Percentiles rank a stretch among this genome's conserved stretches.
Evolutionary conservation across 805 yeast species (phyloP).

Genomic region (Zygosaccharomyces siamensis): DNA sequence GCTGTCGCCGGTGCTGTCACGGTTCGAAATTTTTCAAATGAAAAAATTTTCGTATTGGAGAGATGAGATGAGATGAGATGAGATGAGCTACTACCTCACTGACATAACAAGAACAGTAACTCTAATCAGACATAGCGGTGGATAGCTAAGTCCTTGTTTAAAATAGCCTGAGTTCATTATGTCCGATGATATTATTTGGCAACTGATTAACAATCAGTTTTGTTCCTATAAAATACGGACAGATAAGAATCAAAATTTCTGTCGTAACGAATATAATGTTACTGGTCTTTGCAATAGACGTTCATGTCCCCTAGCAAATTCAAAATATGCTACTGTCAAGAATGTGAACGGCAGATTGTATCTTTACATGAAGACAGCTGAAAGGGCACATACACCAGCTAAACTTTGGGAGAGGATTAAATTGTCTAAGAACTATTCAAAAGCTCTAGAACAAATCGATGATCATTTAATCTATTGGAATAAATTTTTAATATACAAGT

Average conservation of each 20-base stretch:
- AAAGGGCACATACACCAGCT: conserved; percentile 93
- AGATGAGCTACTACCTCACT: background rate
- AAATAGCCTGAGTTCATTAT: conserved; percentile 13
- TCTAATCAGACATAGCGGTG: background rate
- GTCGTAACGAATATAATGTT: conserved; percentile 94
- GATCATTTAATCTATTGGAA: conserved; percentile 89
- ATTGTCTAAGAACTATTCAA: conserved; percentile 81
- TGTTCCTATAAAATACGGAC: conserved; percentile 92
- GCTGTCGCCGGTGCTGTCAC: background rate
- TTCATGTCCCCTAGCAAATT: conserved; percentile 95
- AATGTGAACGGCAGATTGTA: conserved; percentile 74
- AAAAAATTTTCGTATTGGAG: conserved; percentile 19
- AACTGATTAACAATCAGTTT: conserved; percentile 89
- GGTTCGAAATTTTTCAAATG: conserved; percentile 9
- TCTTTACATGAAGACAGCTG: conserved; percentile 94
- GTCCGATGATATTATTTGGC: conserved; percentile 92
- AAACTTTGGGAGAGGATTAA: conserved; percentile 93
- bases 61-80: conserved; percentile 25
- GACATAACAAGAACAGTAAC: background rate
- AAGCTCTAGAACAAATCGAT: conserved; percentile 85
- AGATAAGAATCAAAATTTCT: conserved; percentile 83
- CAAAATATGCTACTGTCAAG: conserved; percentile 83
- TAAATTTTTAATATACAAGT: conserved; percentile 81
- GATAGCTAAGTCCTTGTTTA: too few species aligned
- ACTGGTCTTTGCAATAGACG: conserved; percentile 89